These are phyloP conservation scores for Amanita inopinata DNA, from an alignment of 768 basidiomycete genomes.

Conservation along the genomic window DNA sequence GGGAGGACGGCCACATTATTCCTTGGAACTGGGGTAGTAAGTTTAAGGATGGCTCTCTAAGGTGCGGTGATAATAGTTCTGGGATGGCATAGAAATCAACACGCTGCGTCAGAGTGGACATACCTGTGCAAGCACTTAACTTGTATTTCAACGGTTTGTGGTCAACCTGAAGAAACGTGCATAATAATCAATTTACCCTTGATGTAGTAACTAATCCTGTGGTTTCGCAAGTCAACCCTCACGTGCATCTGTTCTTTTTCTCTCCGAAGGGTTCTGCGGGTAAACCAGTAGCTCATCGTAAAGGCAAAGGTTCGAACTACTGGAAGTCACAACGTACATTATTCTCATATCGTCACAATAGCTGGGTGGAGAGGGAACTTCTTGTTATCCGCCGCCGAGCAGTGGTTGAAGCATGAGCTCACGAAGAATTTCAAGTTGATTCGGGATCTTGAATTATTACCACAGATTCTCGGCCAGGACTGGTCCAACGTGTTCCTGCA, in stretches of 20 bases:
- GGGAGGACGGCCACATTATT: constrained; percentile 64
- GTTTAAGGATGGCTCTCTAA: constrained; percentile 87
- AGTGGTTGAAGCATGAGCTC: constrained; percentile 90
- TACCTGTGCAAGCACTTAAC: constrained; percentile 82
- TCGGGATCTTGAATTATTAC: constrained; percentile 90
- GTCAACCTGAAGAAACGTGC: neutral
- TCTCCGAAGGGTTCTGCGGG: constrained; percentile 84
- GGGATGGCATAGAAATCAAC: neutral
- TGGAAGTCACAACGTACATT: no score
- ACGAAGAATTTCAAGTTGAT: constrained; percentile 98
- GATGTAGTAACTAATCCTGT: constrained; percentile 77
- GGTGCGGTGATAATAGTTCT: constrained; percentile 30
- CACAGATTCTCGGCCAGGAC: constrained; percentile 86
- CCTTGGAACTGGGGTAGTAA: constrained; percentile 95
- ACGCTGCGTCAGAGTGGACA: constrained; percentile 63
- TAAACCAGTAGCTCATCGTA: constrained; percentile 88
- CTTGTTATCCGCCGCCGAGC: constrained; percentile 83
- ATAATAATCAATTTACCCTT: constrained; percentile 3
- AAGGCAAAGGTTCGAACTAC: constrained; percentile 93
- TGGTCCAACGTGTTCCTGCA: constrained; percentile 97
- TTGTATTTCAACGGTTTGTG: constrained; percentile 75
- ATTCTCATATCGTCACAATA: no score
- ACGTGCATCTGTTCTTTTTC: constrained; percentile 93
- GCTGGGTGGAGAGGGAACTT: constrained; percentile 94
- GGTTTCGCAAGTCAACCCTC: constrained; percentile 89